These are phyloP conservation scores for Macrotyloma uniflorum DNA, from an alignment of 306 rosid species.

Conservation along the genomic window DNA sequence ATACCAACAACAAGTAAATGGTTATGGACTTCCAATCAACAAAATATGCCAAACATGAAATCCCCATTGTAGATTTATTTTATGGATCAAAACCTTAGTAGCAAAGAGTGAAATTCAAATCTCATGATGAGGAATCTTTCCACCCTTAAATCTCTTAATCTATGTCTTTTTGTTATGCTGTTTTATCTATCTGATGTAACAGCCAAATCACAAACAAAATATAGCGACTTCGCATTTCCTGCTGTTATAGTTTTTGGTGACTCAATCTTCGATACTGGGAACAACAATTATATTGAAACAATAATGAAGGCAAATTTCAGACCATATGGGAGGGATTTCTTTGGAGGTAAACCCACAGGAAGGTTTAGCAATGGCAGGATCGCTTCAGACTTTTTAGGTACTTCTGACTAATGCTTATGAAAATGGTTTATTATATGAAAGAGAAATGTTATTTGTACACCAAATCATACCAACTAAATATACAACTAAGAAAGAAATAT, in stretches of 20 bases:
- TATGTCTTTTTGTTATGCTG: not conserved
- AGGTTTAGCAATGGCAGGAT: conserved; percentile 47
- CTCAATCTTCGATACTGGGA: conserved; percentile 45
- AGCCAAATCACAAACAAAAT: not conserved
- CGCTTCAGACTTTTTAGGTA: conserved; percentile 41
- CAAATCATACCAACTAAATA: too few relatives aligned
- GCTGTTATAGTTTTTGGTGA: conserved; percentile 44
- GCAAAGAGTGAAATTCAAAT: not conserved
- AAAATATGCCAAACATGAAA: not conserved
- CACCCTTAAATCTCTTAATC: conserved; percentile 2
- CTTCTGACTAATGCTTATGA: not conserved
- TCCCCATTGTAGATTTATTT: conserved; percentile 2
- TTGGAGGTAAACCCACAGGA: conserved; percentile 36
- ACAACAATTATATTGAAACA: conserved; percentile 36
- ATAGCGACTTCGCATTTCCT: conserved; percentile 16
- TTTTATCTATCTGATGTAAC: conserved; percentile 24
- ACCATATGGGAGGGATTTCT: conserved; percentile 46
- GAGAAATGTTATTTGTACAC: too few relatives aligned
- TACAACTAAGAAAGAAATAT: not conserved
- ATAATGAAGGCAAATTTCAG: conserved; percentile 10
- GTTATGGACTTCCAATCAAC: not conserved
- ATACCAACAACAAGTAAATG: conserved; percentile 1
- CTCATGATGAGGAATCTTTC: conserved; percentile 39
- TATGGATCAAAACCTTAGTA: not conserved
- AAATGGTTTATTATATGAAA: too few relatives aligned